Conservation (phyloP, 2,329 filamentous ascomycete species). For the Chrysoporthe deuterocubensis region DNA sequence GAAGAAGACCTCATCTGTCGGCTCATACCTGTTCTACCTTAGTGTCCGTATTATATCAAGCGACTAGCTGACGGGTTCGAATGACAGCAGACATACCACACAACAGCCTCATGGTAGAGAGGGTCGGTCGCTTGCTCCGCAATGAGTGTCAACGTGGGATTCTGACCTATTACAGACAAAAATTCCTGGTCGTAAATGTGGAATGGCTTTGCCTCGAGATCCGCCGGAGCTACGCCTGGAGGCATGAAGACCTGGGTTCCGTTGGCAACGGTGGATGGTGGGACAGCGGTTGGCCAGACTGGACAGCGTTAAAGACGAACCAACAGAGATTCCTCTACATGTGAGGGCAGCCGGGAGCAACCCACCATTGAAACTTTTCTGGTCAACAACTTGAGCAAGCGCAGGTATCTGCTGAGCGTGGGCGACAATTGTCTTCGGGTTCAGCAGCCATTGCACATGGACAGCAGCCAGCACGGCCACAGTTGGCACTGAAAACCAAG, state of each 20-base stretch:
- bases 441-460: slow-evolving; percentile 23
- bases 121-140: slow-evolving; percentile 49
- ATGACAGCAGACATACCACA: slow-evolving; percentile 46
- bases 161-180: slow-evolving; percentile 50
- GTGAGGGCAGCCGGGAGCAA: background rate
- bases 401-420: slow-evolving; percentile 33
- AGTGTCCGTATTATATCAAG: background rate
- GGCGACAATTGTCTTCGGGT: slow-evolving; percentile 8
- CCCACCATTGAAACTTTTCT: slow-evolving; percentile 47
- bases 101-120: slow-evolving; percentile 59
- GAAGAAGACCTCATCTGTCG: slow-evolving; percentile 58
- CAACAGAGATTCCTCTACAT: background rate
- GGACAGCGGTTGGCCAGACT: slow-evolving; percentile 40
- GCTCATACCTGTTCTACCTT: slow-evolving; percentile 39
- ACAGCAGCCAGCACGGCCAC: slow-evolving; percentile 24
- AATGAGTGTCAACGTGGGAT: slow-evolving; percentile 55
- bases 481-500: slow-evolving; percentile 23
- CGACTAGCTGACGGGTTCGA: no score
- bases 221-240: slow-evolving; percentile 46
- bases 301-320: background rate
- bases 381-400: slow-evolving; percentile 48
- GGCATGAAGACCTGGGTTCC: slow-evolving; percentile 46
- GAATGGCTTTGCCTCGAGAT: slow-evolving; percentile 44
- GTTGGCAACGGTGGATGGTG: slow-evolving; percentile 42
- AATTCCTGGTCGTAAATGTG: slow-evolving; percentile 58